phyloP scores from a whole-genome alignment of 148 eudicot species.

The Polygonum maritimum region DNA sequence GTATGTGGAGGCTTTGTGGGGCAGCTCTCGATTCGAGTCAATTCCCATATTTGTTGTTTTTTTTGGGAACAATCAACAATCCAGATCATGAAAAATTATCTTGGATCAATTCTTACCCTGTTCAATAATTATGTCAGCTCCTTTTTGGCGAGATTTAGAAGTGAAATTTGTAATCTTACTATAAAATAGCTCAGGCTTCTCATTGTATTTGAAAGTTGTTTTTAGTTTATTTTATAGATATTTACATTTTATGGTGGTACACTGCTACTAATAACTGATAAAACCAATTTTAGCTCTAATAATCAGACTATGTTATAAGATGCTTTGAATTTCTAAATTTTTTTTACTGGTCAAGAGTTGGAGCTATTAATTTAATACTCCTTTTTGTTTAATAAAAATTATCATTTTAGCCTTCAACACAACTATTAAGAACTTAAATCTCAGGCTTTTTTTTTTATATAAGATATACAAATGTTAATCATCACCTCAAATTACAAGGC shows the following conservation, averaged over 20 bases:
- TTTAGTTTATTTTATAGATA: not conserved
- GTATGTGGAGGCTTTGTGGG: not conserved
- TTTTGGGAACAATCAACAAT: not conserved
- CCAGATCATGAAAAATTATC: not conserved
- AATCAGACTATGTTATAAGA: not conserved
- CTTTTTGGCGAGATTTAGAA: not conserved
- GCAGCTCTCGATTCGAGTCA: not conserved
- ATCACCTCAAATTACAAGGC: too few relatives aligned
- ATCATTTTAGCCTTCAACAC: too few relatives aligned
- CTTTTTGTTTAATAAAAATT: too few relatives aligned
- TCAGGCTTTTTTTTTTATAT: too few relatives aligned
- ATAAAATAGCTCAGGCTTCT: not conserved
- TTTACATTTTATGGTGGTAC: not conserved
- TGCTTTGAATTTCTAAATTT: too few relatives aligned
- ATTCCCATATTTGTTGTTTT: not conserved
- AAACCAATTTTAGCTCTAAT: not conserved
- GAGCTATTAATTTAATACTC: too few relatives aligned
- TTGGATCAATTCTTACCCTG: not conserved
- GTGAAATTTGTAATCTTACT: not conserved
- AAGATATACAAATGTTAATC: too few relatives aligned
- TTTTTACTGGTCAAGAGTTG: too few relatives aligned
- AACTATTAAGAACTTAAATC: too few relatives aligned
- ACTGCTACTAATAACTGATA: not conserved
- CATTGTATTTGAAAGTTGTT: constrained; percentile 5
- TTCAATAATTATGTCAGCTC: not conserved